Evolutionary conservation across 169 alveolate genomes (phyloP).

Genomic region (Babesia bovis): DNA sequence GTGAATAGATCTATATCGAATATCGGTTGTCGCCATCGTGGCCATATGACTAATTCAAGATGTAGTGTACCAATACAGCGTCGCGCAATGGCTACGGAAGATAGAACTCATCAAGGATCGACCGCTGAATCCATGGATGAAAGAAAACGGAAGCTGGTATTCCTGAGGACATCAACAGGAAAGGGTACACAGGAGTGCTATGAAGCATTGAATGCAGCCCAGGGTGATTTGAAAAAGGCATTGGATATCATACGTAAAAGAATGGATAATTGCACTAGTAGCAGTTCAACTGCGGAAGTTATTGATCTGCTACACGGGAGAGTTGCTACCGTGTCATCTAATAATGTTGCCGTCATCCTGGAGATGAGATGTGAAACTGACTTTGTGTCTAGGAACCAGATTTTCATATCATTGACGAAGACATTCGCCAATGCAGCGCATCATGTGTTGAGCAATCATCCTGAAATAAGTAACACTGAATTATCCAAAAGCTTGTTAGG

Average conservation of each 20-base stretch:
- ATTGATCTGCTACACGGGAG: constrained; percentile 45
- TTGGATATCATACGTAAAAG: constrained; percentile 18
- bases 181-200: constrained; percentile 60
- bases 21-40: no score
- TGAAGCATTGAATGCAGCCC: constrained; percentile 45
- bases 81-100: no score
- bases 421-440: constrained; percentile 33
- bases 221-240: constrained; percentile 37
- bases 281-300: background rate
- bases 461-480: background rate
- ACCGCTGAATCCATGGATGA: constrained; percentile 6
- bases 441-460: background rate
- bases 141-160: constrained; percentile 32
- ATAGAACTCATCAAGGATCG: no score
- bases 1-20: no score
- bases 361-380: constrained; percentile 55
- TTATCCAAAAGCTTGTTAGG: background rate
- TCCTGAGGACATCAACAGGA: constrained; percentile 56
- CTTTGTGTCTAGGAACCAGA: constrained; percentile 36
- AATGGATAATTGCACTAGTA: constrained; percentile 6
- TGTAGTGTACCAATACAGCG: no score
- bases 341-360: constrained; percentile 6
- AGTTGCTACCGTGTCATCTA: constrained; percentile 19
- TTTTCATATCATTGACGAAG: constrained; percentile 33
- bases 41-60: no score